Conservation (phyloP, 495 filamentous ascomycete genomes). For the Penicillium robsamsonii region DNA sequence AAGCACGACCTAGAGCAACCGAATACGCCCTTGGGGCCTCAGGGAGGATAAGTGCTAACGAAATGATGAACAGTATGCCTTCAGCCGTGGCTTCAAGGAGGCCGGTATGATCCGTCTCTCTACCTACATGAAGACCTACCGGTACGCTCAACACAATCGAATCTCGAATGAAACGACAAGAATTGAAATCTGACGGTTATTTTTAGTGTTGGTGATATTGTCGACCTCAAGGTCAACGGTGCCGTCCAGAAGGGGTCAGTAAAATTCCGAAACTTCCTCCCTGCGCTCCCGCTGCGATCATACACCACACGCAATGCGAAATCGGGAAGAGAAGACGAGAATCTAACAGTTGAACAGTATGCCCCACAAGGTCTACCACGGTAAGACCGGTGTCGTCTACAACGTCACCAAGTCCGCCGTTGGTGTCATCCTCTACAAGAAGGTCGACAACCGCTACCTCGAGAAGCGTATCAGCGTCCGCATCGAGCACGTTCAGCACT, state of each 20-base stretch:
- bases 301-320: conserved; percentile 4
- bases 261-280: conserved; percentile 23
- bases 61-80: conserved; percentile 66
- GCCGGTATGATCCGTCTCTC: conserved; percentile 86
- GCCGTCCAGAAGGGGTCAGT: conserved; percentile 97
- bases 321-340: conserved; percentile 14
- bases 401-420: conserved; percentile 95
- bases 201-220: conserved; percentile 89
- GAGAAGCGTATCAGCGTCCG: conserved; percentile 99
- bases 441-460: conserved; percentile 95
- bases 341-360: conserved; percentile 60
- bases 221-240: conserved; percentile 95
- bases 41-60: conserved; percentile 32
- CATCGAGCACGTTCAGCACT: conserved; percentile 93
- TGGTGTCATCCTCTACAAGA: conserved; percentile 98
- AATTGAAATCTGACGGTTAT: conserved; percentile 29
- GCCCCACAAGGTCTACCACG: conserved; percentile 99
- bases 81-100: conserved; percentile 89
- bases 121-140: conserved; percentile 90
- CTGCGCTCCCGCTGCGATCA: conserved; percentile 5
- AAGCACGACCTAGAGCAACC: conserved; percentile 4
- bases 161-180: conserved; percentile 21
- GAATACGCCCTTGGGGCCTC: conserved; percentile 7
- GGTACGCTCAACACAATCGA: conserved; percentile 49
- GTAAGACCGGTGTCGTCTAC: conserved; percentile 97